phyloP scores from a whole-genome alignment of 495 filamentous ascomycete species.

The Trichoderma asperelloides region DNA sequence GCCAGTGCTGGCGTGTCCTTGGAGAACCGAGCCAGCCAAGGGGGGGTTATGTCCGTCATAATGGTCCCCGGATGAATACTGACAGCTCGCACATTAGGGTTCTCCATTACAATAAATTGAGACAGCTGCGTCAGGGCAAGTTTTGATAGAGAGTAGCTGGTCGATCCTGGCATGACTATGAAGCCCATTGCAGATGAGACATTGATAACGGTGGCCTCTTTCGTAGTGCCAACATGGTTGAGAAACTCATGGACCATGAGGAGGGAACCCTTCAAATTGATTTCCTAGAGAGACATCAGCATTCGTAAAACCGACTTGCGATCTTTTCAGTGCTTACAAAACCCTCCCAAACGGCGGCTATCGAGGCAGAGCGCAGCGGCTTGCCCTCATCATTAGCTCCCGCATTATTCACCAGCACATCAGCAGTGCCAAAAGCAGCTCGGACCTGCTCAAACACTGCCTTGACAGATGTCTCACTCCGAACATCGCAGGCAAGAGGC shows the following conservation, averaged over 20 bases:
- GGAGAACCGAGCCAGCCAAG: not conserved
- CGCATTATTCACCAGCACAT: not conserved
- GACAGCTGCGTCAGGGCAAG: not conserved
- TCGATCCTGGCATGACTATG: not conserved
- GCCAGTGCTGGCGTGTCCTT: not conserved
- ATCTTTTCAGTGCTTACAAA: not conserved
- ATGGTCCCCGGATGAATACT: not conserved
- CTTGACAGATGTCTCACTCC: not conserved
- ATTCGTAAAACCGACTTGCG: not conserved
- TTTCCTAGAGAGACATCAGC: not conserved
- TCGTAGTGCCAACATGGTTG: not conserved
- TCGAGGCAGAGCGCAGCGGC: not conserved
- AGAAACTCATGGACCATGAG: not conserved
- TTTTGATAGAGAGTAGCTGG: not conserved
- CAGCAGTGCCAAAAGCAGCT: not conserved
- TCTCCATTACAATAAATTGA: not conserved
- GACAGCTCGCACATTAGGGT: not conserved
- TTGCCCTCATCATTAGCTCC: not conserved
- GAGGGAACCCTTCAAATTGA: not conserved
- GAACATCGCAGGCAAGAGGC: not conserved
- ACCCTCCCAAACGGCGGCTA: not conserved
- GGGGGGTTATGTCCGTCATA: not conserved
- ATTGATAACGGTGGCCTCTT: not conserved
- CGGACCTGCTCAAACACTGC: not conserved
- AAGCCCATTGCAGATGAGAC: not conserved